Conservation (phyloP, 768 basidiomycete genomes). For the Naganishia vaughanmartiniae region DNA sequence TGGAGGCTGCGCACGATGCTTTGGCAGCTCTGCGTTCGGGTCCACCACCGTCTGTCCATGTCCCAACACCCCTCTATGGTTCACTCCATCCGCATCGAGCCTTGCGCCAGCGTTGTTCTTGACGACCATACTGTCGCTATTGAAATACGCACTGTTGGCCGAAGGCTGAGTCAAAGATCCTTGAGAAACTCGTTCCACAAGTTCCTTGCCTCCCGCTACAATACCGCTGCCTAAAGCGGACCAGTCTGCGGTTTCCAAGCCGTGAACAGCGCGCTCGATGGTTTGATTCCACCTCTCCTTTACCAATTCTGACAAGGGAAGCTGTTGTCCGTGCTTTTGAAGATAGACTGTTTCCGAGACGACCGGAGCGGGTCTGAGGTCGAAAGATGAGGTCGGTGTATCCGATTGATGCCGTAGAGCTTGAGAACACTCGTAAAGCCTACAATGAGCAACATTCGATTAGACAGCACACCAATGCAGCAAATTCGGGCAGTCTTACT, state of each 20-base stretch:
- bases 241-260: conserved; percentile 4
- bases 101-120: conserved; percentile 14
- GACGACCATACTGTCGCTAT: conserved; percentile 17
- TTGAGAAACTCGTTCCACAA: conserved; percentile 15
- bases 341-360: conserved; percentile 7
- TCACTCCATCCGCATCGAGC: not conserved
- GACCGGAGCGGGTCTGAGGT: conserved; percentile 6
- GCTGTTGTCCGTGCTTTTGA: not conserved
- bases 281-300: conserved; percentile 19
- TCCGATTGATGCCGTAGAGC: not conserved
- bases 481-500: not conserved
- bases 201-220: conserved; percentile 7
- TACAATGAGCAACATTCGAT: not conserved
- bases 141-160: not conserved
- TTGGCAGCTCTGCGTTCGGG: conserved; percentile 6
- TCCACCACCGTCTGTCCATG: conserved; percentile 7
- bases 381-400: conserved; percentile 7
- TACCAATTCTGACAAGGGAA: conserved; percentile 8
- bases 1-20: conserved; percentile 13
- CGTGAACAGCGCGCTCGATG: conserved; percentile 12
- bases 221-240: conserved; percentile 9
- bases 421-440: conserved; percentile 7
- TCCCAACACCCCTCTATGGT: conserved; percentile 13
- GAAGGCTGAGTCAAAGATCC: not conserved
- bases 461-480: not conserved